Base-by-base conservation (phyloP, 2,329 filamentous ascomycete species). In the Aspergillus novoparasiticus region DNA sequence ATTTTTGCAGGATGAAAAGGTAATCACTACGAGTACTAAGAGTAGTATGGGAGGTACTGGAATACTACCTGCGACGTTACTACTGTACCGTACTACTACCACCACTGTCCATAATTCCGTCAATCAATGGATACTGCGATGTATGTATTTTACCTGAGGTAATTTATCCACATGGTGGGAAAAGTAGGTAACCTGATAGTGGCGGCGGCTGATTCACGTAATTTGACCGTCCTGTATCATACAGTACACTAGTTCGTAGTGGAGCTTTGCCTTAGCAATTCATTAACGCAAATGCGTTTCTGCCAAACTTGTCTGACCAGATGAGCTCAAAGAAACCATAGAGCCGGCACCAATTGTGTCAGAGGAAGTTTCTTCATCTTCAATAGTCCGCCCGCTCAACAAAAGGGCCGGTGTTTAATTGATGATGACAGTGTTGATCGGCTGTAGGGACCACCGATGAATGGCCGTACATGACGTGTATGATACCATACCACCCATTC, bases 401-500 rank as follows among this genome's bases (percentile, higher is more conserved):
- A 60, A 48, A 62, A 54, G 26, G 6, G 48, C 59, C 9, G 43
- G 32, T 46, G 53, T 58, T 34, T 50, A 21, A 36, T 30, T 57
- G 48, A 62, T 36, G 58, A 59, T 30, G 41, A 23, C 8, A 30
- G 36, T 50, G 50, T 58, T 30, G 60, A 57, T 36, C 32, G 34
- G 50, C 60, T 58, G 65, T 55, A 62, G 59, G 57, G 36, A 61
- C 46, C 34, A 46, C 23, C 26, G 39, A 60, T 59, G 58, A 60
- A 63, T 60, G 39, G 64, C 63, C 32, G 54, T 67, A 71, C 61
- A 54, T 59, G 60, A 69, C 67, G 3, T 9, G 68, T 71, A 69
- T 68, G 64, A 46, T 63, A 71, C 68, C 12, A 66, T 71, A 71
- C 69, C 43, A 21, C 28, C 41, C 64, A 69, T 65, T 60, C 57